Evolutionary conservation across 1,139 yeast genomes (phyloP), one percentile per base, ranked within the genome.

Genomic region (Yamadazyma diddensiae): DNA sequence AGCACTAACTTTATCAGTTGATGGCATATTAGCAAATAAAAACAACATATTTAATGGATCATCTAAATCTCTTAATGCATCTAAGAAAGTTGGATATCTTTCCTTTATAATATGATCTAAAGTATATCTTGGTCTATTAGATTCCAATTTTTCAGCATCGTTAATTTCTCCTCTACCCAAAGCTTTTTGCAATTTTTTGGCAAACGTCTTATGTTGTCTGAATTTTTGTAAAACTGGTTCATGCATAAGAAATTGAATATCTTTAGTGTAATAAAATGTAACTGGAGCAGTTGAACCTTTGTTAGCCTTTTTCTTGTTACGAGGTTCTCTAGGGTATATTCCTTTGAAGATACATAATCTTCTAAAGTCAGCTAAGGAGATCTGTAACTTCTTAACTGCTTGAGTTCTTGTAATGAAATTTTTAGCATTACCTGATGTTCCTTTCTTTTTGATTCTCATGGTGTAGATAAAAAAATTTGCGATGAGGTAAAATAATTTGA

Each of bases 341-440:
- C 99, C 99, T 59, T 92, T 92, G 75, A 92, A 87, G 57, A 92
- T 92, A 73, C 98, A 92, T 53, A 92, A 74, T 55, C 97, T 78
- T 66, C 98, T 84, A 77, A 92, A 92, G 64, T 92, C 98, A n/a
- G 97, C 97, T 39, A 94, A 72, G 2, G 97, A 84, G 29, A 94
- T 84, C 62, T 92, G 98, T 43, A 92, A 70, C 58, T 82, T 87
- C 61, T 84, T 82, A 38, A 92, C 85, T 4, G 99, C 99, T 61
- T 87, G 96, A 1, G 97, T 83, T 64, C 99, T 77, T 38, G 97
- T 90, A 55, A 92, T 76, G 65, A 82, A 92, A 65, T 87, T 86
- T 65, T 82, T 84, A 42, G 96, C 96, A 49, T 87, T 90, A 59
- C 98, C 97, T 37, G 82, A 64, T 39, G 84, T 74, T 46, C 88